Base-by-base conservation (phyloP, 805 yeast genomes). In the Ogataea glucozyma region DNA sequence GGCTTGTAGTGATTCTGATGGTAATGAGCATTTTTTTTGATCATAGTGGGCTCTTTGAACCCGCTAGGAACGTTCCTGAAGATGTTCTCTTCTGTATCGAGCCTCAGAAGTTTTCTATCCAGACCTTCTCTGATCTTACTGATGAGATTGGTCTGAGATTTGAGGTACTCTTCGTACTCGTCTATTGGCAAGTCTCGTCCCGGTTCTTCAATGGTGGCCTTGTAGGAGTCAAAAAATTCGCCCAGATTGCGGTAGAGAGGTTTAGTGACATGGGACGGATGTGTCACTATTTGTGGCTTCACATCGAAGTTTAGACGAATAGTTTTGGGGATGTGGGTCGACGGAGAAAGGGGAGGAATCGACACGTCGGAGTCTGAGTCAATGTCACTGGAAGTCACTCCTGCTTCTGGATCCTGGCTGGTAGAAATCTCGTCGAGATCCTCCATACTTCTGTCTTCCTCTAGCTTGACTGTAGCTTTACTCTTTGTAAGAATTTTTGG, bases 81-180 rank as follows among this genome's bases (percentile, higher is more conserved):
- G 7, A 70, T 57, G 20, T 65, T 63, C 38, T 67, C 71, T 19
- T 69, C 70, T 6, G 64, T 54, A 49, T 74, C 79, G 46, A 81
- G 62, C 39, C 69, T 58, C 39, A 76, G 48, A 17, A 75, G 66
- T 39, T 71, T 71, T 47, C 57, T 61, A 17, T 69, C 58, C 3
- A 77, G 70, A 26, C 79, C 85, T 29, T 62, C 66, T 48, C 67
- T 73, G 41, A 78, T 76, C 44, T 61, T 69, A 12, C 56, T 58
- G 19, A 79, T 58, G 2, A 78, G 49, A 2, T 57, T 59, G 7
- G 60, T 60, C 51, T 88, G 93, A 20, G 75, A 77, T 0, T 61
- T 55, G 31, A 88, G 66, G 16, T 77, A 73, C n/a, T 62, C 62
- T 1, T 79, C 73, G 48, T 76, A 87, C 51, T 88, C 95, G 36